Percentiles rank a stretch among this genome's conserved stretches.
Conservation (phyloP, 768 basidiomycete genomes). For the Lactarius indigo region DNA sequence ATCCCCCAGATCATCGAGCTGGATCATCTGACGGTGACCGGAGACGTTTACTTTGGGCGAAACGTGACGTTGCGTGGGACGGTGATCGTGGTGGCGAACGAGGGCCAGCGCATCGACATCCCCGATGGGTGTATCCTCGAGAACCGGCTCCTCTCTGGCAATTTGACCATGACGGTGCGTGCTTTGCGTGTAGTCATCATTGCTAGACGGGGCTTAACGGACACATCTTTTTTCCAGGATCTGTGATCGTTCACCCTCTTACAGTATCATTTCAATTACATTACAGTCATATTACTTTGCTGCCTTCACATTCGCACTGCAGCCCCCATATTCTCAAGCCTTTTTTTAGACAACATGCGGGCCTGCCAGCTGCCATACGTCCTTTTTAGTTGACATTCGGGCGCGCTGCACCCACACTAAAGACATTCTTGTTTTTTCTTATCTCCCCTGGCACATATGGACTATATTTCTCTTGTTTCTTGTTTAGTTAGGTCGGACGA, state of each 20-base stretch:
- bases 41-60: slow-evolving; percentile 87
- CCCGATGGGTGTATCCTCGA: slow-evolving; percentile 72
- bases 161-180: slow-evolving; percentile 71
- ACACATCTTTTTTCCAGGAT: slow-evolving; percentile 1
- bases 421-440: not conserved
- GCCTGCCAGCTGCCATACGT: not conserved
- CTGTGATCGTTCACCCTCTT: slow-evolving; percentile 1
- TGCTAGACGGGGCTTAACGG: not conserved
- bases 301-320: not conserved
- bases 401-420: not conserved
- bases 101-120: slow-evolving; percentile 69
- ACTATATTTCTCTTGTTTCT: not conserved
- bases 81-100: slow-evolving; percentile 81
- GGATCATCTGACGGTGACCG: slow-evolving; percentile 92
- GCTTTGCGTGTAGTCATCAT: not conserved
- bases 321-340: not conserved
- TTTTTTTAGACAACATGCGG: not conserved
- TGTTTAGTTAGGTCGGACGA: not conserved
- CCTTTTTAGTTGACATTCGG: not conserved
- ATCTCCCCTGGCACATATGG: not conserved
- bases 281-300: not conserved
- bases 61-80: slow-evolving; percentile 85
- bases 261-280: not conserved
- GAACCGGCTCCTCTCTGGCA: slow-evolving; percentile 77
- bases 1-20: slow-evolving; percentile 88